Percentiles rank a stretch among this genome's conserved stretches.
Conservation (phyloP, 1,139 yeast genomes). For the Kodamaea ohmeri region DNA sequence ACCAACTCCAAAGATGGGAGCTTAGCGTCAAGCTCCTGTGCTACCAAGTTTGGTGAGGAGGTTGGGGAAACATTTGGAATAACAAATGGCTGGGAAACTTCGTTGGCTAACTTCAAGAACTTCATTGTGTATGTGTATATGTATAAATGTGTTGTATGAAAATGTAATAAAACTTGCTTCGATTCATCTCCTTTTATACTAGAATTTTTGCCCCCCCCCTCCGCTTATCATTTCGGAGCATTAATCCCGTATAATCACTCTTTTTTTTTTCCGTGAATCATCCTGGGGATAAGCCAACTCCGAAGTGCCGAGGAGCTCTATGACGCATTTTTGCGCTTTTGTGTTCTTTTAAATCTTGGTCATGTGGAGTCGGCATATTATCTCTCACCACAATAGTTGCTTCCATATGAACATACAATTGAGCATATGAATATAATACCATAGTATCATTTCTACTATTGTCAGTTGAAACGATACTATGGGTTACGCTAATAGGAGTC, state of each 20-base stretch:
- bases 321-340: constrained; percentile 3
- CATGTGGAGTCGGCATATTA: too few relatives aligned
- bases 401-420: too few relatives aligned
- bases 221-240: constrained; percentile 3
- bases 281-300: constrained; percentile 5
- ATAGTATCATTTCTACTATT: too few relatives aligned
- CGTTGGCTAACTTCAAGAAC: constrained; percentile 51
- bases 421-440: too few relatives aligned
- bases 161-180: background rate
- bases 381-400: too few relatives aligned
- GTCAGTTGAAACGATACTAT: too few relatives aligned
- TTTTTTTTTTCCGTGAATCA: constrained; percentile 6
- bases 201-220: constrained; percentile 4
- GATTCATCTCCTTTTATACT: constrained; percentile 3
- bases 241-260: constrained; percentile 4
- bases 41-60: constrained; percentile 33
- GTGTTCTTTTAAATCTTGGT: too few relatives aligned
- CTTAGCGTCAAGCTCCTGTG: constrained; percentile 8
- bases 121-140: constrained; percentile 6
- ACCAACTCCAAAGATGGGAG: constrained; percentile 17
- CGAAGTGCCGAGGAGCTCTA: constrained; percentile 7
- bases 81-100: constrained; percentile 58
- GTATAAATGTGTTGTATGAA: background rate
- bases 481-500: too few relatives aligned
- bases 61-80: constrained; percentile 64